Evolutionary conservation across 495 filamentous ascomycete species (phyloP).

Genomic region (Cercophora samala): DNA sequence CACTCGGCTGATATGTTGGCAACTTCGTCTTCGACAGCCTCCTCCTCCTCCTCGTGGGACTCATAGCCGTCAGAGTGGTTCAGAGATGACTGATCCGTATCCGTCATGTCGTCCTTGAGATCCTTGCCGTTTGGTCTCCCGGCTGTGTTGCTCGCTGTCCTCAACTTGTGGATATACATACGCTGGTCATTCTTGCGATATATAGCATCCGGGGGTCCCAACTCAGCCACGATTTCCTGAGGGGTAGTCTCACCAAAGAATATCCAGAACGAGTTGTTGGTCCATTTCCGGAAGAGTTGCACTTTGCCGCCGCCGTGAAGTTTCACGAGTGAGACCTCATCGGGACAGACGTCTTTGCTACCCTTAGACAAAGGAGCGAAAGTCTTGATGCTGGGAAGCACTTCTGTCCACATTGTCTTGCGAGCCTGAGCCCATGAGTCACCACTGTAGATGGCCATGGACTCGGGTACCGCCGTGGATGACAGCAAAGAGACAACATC

Average conservation of each 20-base stretch:
- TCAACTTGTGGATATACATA: slow-evolving; percentile 78
- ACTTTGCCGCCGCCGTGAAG: slow-evolving; percentile 72
- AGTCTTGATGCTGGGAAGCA: slow-evolving; percentile 61
- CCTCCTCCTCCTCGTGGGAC: slow-evolving; percentile 55
- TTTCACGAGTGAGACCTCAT: slow-evolving; percentile 77
- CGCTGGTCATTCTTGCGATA: slow-evolving; percentile 89
- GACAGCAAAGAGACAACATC: slow-evolving; percentile 85
- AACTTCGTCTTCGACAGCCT: slow-evolving; percentile 50
- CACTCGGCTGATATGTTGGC: slow-evolving; percentile 62
- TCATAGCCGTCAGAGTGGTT: slow-evolving; percentile 65
- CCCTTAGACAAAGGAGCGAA: slow-evolving; percentile 48
- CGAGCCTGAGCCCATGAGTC: slow-evolving; percentile 83
- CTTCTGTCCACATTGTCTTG: slow-evolving; percentile 67
- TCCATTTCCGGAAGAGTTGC: slow-evolving; percentile 65
- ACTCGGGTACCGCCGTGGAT: slow-evolving; percentile 66
- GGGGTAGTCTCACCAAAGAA: slow-evolving; percentile 76
- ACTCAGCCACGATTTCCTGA: slow-evolving; percentile 83
- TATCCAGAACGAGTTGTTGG: slow-evolving; percentile 59
- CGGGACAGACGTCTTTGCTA: slow-evolving; percentile 62
- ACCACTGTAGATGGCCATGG: slow-evolving; percentile 85
- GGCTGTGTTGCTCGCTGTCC: slow-evolving; percentile 45
- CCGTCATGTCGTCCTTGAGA: slow-evolving; percentile 57
- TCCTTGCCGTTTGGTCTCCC: slow-evolving; percentile 49
- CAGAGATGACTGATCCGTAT: slow-evolving; percentile 84
- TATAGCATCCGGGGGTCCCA: slow-evolving; percentile 92